Base-by-base conservation (phyloP, 2,329 filamentous ascomycete species). In the Sarocladium oryzae region DNA sequence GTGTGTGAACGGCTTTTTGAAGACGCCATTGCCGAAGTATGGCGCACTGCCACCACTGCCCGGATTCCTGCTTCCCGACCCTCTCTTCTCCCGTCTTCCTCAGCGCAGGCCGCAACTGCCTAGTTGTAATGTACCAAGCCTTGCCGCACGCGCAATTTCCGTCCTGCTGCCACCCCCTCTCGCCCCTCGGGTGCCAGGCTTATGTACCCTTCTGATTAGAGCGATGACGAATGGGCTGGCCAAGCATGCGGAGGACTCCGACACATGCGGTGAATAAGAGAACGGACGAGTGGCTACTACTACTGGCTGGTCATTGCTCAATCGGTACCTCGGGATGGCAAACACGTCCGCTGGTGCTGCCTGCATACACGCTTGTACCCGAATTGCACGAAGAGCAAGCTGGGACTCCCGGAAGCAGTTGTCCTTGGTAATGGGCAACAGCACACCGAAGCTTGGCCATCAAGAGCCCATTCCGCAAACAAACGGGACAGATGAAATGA, bases 21-120 rank as follows among this genome's bases (percentile, higher is more conserved):
- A 48, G 43, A 48, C 43, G 43, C 43, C 43, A 48, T 48, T 48
- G 43, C 43, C 43, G 49, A 30, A 51, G 21, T 2, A 53, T 40
- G 23, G 49, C 49, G 35, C 49, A 53, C 53, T 45, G 33, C 43
- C 24, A 32, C 28, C 9, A 48, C 26, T n/a, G 16, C 28, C 26
- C 43, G n/a, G 43, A 48, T 48, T 48, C 28, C 26, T 48, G 43
- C 26, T 48, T 48, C 43, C 43, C 33, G 16, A 11, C 18, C 4
- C 15, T 48, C 28, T 18, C 10, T 33, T 32, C 20, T 9, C 13
- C 18, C 21, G 8, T 20, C 11, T 23, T n/a, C n/a, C n/a, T n/a
- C n/a, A n/a, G n/a, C n/a, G n/a, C n/a, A n/a, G 26, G 11, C n/a
- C 24, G 33, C 26, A 21, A 33, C 24, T 33, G 21, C n/a, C n/a